Evolutionary conservation across 768 basidiomycete genomes (phyloP).

Genomic region (Boletus rubropictus): DNA sequence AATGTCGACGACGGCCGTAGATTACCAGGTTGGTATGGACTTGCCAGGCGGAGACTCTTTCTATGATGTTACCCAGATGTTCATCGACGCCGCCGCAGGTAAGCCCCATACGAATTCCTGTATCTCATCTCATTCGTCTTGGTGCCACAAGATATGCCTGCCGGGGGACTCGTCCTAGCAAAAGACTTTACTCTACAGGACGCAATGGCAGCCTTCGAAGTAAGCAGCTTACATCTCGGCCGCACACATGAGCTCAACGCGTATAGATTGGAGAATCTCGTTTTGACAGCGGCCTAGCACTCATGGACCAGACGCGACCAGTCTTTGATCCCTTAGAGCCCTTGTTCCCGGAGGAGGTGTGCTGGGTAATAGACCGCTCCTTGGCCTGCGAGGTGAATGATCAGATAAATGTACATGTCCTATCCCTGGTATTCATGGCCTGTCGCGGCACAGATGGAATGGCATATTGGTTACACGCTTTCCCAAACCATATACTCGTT

Average conservation of each 20-base stretch:
- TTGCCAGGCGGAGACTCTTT: conserved; percentile 59
- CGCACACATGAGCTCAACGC: conserved; percentile 10
- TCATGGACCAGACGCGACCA: conserved; percentile 36
- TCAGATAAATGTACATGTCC: conserved; percentile 5
- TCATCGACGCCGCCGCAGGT: conserved; percentile 61
- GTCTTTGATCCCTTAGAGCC: conserved; percentile 60
- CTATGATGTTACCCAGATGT: conserved; percentile 56
- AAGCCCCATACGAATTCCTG: conserved; percentile 1
- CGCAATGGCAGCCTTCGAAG: conserved; percentile 93
- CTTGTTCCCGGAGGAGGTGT: conserved; percentile 73
- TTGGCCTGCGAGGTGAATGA: conserved; percentile 70
- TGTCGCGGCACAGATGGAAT: conserved; percentile 59
- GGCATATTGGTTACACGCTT: conserved; percentile 82
- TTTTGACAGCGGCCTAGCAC: conserved; percentile 73
- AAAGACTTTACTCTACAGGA: conserved; percentile 73
- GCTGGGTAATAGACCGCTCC: conserved; percentile 80
- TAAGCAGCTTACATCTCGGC: conserved; percentile 27
- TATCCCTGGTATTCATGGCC: conserved; percentile 13
- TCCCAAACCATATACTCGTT: conserved; percentile 81
- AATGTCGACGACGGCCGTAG: conserved; percentile 16
- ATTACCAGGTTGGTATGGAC: conserved; percentile 9
- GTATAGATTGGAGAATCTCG: conserved; percentile 87
- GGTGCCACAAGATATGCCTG: conserved; percentile 50
- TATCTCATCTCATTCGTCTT: conserved; percentile 9
- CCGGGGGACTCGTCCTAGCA: conserved; percentile 58